Evolutionary conservation across 2,329 filamentous ascomycete genomes (phyloP), one percentile per base, ranked within the genome.

Genomic region (Epichloe scottii): DNA sequence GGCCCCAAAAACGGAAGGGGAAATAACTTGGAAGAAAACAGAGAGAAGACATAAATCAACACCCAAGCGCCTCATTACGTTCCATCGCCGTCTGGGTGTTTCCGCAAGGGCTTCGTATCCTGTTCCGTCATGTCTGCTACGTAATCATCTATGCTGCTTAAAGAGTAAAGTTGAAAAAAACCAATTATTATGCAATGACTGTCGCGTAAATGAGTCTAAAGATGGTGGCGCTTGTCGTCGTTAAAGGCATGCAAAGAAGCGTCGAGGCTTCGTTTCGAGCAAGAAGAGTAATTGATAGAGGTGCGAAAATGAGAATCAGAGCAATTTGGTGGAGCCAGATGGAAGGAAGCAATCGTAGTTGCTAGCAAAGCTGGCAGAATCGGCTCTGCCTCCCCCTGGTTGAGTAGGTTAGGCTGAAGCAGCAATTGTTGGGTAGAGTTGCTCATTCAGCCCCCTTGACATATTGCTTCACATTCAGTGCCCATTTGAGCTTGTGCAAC

Each of bases 401-500:
- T 23, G 38, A n/a, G 40, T n/a, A n/a, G 8, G 33, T 15, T 4
- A 12, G 10, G 19, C 4, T 30, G 37, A 15, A 40, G 21, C 15
- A 41, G 14, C 21, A 15, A 19, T 23, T 2, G 35, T 38, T 23
- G 30, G 4, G 44, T 21, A 46, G 4, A 23, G 5, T 7, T 15
- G 30, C 33, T 54, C 63, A 81, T 63, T 76, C 65, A 6, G 78
- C 76, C 50, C 70, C 77, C 52, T 71, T 72, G 51, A 83, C 73
- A 55, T 77, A 81, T 54, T 77, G 68, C 68, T 85, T 82, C 48
- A 86, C 75, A 49, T 76, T 80, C 56, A 89, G 73, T 14, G 85
- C 83, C 85, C 85, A 89, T 60, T 73, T 79, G 65, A 90, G 74
- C 69, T 87, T 80, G 55, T 81, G 73, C 48, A 86, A 69, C n/a